These are phyloP conservation scores for Russula dissimulans DNA, from an alignment of 768 basidiomycete species.

Conservation along the genomic window DNA sequence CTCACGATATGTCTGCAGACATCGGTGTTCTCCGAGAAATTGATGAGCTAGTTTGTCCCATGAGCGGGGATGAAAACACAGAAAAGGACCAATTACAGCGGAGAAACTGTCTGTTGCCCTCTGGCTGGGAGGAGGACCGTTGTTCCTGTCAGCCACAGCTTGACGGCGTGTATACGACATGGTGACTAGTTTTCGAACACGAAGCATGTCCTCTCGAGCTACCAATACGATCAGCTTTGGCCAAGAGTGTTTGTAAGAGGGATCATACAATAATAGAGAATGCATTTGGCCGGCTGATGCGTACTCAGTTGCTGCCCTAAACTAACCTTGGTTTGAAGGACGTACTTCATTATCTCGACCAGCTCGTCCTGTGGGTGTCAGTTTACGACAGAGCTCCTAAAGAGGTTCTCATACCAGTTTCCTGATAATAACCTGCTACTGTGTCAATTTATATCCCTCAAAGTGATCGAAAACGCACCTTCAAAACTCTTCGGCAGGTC, in stretches of 20 bases:
- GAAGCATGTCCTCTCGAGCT: slow-evolving; percentile 71
- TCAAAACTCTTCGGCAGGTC: slow-evolving; percentile 80
- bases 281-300: slow-evolving; percentile 63
- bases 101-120: slow-evolving; percentile 54
- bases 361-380: slow-evolving; percentile 47
- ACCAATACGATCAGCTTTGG: background rate
- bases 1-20: slow-evolving; percentile 67
- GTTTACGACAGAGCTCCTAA: slow-evolving; percentile 1
- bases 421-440: slow-evolving; percentile 75
- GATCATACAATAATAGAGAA: slow-evolving; percentile 69
- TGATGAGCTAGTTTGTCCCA: slow-evolving; percentile 30
- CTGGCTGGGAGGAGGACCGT: slow-evolving; percentile 56
- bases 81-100: slow-evolving; percentile 33
- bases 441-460: background rate
- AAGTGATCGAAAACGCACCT: slow-evolving; percentile 34
- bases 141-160: slow-evolving; percentile 32
- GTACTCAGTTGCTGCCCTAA: background rate
- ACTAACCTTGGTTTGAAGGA: background rate
- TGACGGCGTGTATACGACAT: slow-evolving; percentile 38
- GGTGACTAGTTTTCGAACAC: slow-evolving; percentile 45
- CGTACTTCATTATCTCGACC: slow-evolving; percentile 68
- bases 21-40: slow-evolving; percentile 48
- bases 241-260: background rate
- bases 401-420: slow-evolving; percentile 49
- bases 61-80: slow-evolving; percentile 25